Base-by-base conservation (phyloP, 2,329 filamentous ascomycete species). In the Catunica adiposa region DNA sequence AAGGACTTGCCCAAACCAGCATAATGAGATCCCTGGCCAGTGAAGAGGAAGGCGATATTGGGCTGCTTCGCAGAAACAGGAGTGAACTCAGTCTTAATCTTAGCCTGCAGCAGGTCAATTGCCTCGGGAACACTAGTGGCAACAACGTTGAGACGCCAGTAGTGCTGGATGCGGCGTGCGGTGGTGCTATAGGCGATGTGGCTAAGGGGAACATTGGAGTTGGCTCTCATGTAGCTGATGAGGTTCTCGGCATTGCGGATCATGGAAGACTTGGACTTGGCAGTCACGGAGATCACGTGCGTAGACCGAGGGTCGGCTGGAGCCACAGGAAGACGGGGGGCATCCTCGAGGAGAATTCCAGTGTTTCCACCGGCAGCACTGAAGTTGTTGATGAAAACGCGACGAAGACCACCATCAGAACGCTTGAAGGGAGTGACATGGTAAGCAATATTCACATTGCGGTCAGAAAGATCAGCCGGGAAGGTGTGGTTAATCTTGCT, bases 341-440 rank as follows among this genome's bases (percentile, higher is more conserved):
- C 77, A 59, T 85, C 82, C 62, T 85, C 79, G 1, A 86, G 62
- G 5, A 86, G 65, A 23, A 86, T 65, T 15, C 80, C 78, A 1
- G 82, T 84, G 66, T 87, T 87, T 34, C 83, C 83, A 60, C 83
- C 83, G 54, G 83, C 80, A 5, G 83, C 83, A 60, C 77, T 78
- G 63, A 84, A 86, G 68, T 84, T 84, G 69, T 86, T 86, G 59
- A 84, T 66, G 58, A 78, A 77, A 7, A 76, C 68, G 3, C 70
- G 66, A 26, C 73, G 68, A 1, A 70, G 71, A 62, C 70, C 71
- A 20, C 69, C 70, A 51, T 76, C 69, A 29, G 66, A 68, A 53
- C 79, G 70, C 58, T 62, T 62, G 66, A 78, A 77, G 0, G 73
- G 70, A 0, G 73, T 76, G 52, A 71, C 64, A 60, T 79, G 69